Evolutionary conservation across 1,139 yeast species (phyloP), one percentile per base, ranked within the genome.

Genomic region (Pneumocystis canis): DNA sequence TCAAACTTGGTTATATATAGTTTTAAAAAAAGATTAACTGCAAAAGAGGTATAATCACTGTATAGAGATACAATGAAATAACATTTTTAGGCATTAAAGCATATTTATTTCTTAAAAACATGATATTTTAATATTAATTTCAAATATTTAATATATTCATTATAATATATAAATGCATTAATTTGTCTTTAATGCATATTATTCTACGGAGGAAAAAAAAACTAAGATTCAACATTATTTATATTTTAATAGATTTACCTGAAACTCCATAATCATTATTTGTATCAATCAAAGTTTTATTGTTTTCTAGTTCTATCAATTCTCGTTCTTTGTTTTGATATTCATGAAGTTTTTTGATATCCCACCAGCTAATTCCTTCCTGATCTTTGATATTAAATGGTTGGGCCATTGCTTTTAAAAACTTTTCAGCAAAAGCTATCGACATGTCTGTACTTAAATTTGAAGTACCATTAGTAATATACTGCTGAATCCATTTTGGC

Each of bases 381-480:
- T 88, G 95, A 71, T 92, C 97, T 67, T 87, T 84, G 0, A 89
- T 87, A 71, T 89, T 84, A 0, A 89, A 79, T 0, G 98, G 97
- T 73, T 92, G 99, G 0, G 98, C 97, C 81, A 90, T 83, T 3
- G 90, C 85, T 69, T 97, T 79, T 71, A 92, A 78, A 71, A 92
- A 92, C 74, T 89, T 90, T 72, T 89, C 90, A 1, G 97, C 95
- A 63, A 87, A 84, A 0, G 97, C 96, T 64, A 92, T 80, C 0
- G 97, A 97, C 97, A 92, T 92, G 75, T 92, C 99, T 0, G 97
- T 92, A 0, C 97, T 89, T 64, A 92, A 76, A 69, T 90, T 92
- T 1, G 88, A 82, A 71, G 92, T 97, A 0, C 97, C 90, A 71
- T 92, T 97, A 40, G 86, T 78, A 65, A 92, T 79, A 0, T 92